Percentiles rank a stretch among this genome's conserved stretches.
Conservation (phyloP, 306 rosid genomes). For the Trichosanthes truncata region DNA sequence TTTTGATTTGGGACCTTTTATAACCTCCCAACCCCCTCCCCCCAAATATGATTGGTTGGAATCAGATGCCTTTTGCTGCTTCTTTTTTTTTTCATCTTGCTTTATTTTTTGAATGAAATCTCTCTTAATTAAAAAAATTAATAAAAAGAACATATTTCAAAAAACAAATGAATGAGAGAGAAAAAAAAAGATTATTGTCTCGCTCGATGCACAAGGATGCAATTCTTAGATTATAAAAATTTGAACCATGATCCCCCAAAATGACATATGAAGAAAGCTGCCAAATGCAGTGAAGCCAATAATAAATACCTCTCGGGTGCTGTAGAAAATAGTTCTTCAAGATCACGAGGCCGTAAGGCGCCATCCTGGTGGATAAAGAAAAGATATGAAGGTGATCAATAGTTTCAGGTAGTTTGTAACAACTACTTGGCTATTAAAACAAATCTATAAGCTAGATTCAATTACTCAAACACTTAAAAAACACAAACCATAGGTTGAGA, state of each 20-base stretch:
- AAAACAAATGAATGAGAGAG: neutral
- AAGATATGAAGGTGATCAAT: neutral
- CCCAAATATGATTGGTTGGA: no score
- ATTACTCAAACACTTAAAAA: neutral
- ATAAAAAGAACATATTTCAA: neutral
- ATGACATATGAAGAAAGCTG: neutral
- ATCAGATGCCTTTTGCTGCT: no score
- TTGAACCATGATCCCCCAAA: neutral
- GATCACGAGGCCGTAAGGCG: conserved; percentile 66
- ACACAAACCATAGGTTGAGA: neutral
- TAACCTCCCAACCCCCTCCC: no score
- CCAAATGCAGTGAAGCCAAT: neutral
- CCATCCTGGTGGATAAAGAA: conserved; percentile 53
- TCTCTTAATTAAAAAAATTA: no score
- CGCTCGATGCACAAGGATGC: neutral
- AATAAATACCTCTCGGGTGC: conserved; percentile 79
- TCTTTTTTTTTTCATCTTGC: no score
- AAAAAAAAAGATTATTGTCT: neutral
- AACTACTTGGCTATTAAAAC: neutral
- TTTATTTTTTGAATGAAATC: no score
- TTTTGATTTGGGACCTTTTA: no score
- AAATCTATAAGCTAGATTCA: neutral
- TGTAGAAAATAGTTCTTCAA: conserved; percentile 87
- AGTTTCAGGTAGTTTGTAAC: neutral
- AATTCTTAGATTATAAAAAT: neutral